A percentile compares a stretch with the other conserved stretches of the same genome.
Conservation (phyloP, 176 grass and related monocot species). For the barley (Hordeum vulgare) region MorexV3_pseudomolecules_assembly NC_058520.1:528895834-528896333, state of each 20-base stretch:
- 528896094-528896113: constrained; percentile 45
- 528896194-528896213: not conserved
- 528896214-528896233: not conserved
- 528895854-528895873: not conserved
- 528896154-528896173: not conserved
- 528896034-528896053: constrained; percentile 41
- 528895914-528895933: not conserved
- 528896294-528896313: not conserved
- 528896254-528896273: not conserved
- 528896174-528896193: not conserved
- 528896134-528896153: not conserved
- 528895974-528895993: not conserved
- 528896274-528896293: not conserved
- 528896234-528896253: not conserved
- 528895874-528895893: not conserved
- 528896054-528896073: constrained; percentile 53
- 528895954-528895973: not conserved
- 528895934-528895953: too few species aligned
- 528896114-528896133: constrained; percentile 36
- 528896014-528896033: constrained; percentile 19
- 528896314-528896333: not conserved
- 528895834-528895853: not conserved
- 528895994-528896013: not conserved
- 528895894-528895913: not conserved
- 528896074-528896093: constrained; percentile 56